These are phyloP conservation scores for Hebeloma cylindrosporum DNA, from an alignment of 768 basidiomycete species.

Conservation along the genomic window DNA sequence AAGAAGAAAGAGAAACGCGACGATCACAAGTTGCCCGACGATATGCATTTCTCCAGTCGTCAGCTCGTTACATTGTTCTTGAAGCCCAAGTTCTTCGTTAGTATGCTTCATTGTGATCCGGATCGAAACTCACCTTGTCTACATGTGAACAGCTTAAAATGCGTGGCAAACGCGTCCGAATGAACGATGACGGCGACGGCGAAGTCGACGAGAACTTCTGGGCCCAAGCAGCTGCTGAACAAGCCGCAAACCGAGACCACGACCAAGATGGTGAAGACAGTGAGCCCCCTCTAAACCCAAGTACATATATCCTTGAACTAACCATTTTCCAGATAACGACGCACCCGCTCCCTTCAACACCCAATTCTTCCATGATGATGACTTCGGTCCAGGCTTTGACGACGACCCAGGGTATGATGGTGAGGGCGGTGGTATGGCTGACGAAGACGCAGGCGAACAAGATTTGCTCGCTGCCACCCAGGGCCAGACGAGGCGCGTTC, in stretches of 20 bases:
- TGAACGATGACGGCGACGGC: constrained; percentile 68
- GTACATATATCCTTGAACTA: not conserved
- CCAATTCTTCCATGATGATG: constrained; percentile 96
- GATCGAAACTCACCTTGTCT: constrained; percentile 5
- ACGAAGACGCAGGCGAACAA: constrained; percentile 71
- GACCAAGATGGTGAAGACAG: constrained; percentile 64
- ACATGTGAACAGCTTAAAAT: constrained; percentile 75
- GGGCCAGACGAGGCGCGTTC: constrained; percentile 69
- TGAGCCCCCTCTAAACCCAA: constrained; percentile 31
- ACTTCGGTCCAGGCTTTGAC: constrained; percentile 75
- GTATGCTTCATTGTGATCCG: constrained; percentile 25
- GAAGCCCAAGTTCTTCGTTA: constrained; percentile 92
- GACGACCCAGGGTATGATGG: constrained; percentile 51
- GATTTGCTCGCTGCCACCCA: constrained; percentile 86
- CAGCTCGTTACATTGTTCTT: constrained; percentile 91
- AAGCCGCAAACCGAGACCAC: constrained; percentile 50
- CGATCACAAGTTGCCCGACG: constrained; percentile 85
- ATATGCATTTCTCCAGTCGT: constrained; percentile 94
- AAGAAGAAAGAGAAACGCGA: constrained; percentile 69
- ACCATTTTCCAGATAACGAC: constrained; percentile 35
- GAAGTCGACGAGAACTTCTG: constrained; percentile 97
- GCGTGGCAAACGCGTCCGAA: constrained; percentile 67
- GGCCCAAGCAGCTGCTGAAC: constrained; percentile 91
- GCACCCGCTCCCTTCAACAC: constrained; percentile 84
- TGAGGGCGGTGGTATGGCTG: constrained; percentile 40